Evolutionary conservation across 345 rosid species (phyloP), one percentile per base, ranked within the genome.

Genomic region (Eucalyptus guilfoylei): DNA sequence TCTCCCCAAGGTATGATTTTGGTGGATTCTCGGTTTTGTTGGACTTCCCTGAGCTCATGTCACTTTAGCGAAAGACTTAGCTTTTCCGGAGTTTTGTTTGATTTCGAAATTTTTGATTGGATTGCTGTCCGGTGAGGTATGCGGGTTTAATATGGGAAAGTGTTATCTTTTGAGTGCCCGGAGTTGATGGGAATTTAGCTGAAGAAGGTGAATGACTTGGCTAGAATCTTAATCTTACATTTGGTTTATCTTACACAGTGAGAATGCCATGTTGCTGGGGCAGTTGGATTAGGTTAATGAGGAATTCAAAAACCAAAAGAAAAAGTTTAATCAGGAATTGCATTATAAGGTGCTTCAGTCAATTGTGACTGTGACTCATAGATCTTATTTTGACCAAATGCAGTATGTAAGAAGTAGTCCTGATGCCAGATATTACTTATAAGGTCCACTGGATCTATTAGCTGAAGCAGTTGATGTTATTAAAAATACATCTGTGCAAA

Each of bases 1-100:
- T 91, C 92, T 97, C 80, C 97, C 97, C 8, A 94, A 94, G 96
- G 98, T 96, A 88, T 64, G 28, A 76, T 88, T 52, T 49, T 87
- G 16, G 44, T 19, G 85, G 42, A 76, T 76, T 76, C 47, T 76
- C 83, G 14, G 47, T 76, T 50, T 28, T 19, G 54, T n/a, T n/a
- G 26, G 34, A 37, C 83, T 19, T 10, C 42, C 28, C 83, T 76
- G 83, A 76, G 24, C 28, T 37, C 83, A 1, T 76, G 83, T 40
- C 28, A 76, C 83, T 37, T 40, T 2, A 76, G 15, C 28, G 42
- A 37, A 37, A 37, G 42, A 11, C 83, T 72, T 76, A 21, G 83
- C 83, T 76, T 76, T 40, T 40, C 47, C 15, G 9, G 30, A 76
- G 47, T 76, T 37, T 37, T 76, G 85, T 76, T 76, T 76, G 47